These are phyloP conservation scores for Boletus vermiculosoides DNA, from an alignment of 768 basidiomycete species.

Conservation along the genomic window DNA sequence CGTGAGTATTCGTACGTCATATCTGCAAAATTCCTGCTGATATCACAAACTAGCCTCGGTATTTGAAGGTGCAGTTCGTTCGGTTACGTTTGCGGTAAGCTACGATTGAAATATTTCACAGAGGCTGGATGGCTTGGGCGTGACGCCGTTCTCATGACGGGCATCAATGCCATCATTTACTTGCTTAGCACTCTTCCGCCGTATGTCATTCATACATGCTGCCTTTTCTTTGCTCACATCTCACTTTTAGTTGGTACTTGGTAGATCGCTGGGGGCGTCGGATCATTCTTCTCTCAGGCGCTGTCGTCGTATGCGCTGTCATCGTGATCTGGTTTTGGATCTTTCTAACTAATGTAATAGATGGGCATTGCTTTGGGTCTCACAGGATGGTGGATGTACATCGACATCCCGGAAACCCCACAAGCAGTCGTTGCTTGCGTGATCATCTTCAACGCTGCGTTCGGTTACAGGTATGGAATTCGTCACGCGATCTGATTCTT, in stretches of 20 bases:
- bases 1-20: slow-evolving; percentile 50
- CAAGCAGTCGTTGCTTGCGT: slow-evolving; percentile 86
- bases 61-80: slow-evolving; percentile 68
- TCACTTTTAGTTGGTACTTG: slow-evolving; percentile 74
- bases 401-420: slow-evolving; percentile 83
- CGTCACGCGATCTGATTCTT: not conserved
- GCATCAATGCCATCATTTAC: slow-evolving; percentile 86
- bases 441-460: slow-evolving; percentile 90
- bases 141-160: slow-evolving; percentile 93
- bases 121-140: slow-evolving; percentile 96
- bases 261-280: slow-evolving; percentile 91
- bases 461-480: slow-evolving; percentile 70
- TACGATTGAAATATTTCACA: slow-evolving; percentile 32
- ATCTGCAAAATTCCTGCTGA: slow-evolving; percentile 8
- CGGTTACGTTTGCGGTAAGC: not conserved
- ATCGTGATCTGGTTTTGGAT: not conserved
- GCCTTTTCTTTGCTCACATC: slow-evolving; percentile 7
- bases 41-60: slow-evolving; percentile 61
- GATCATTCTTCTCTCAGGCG: slow-evolving; percentile 82
- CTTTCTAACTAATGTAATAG: slow-evolving; percentile 35
- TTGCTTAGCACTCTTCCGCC: slow-evolving; percentile 78
- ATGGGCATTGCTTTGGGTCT: slow-evolving; percentile 80
- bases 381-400: slow-evolving; percentile 92
- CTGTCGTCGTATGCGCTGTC: slow-evolving; percentile 57
- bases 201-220: slow-evolving; percentile 42